Base-by-base conservation (phyloP, 2,329 filamentous ascomycete species). In the Penicillium digitatum region DNA sequence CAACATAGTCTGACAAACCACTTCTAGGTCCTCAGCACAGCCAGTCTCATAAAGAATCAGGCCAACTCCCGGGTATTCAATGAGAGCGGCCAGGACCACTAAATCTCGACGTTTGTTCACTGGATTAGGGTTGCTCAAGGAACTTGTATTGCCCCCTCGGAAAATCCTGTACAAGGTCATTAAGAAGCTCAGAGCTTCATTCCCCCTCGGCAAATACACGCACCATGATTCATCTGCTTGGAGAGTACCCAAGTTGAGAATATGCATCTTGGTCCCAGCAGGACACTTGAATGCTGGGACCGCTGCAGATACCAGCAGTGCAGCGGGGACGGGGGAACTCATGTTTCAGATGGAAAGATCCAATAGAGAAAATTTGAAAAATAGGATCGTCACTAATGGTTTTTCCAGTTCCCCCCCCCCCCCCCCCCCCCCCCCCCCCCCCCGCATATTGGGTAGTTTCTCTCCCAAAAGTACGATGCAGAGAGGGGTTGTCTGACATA, bases 1-100 rank as follows among this genome's bases (percentile, higher is more conserved):
- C 4, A 5, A 27, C 27, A 5, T 3, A 20, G 9, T 42, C 16
- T 22, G n/a, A 59, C 71, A 62, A 40, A 75, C 69, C 32, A 66
- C 62, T 5, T 72, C 64, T 37, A 75, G 64, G 54, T 79, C 72
- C 55, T 79, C 75, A 1, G 74, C 75, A 49, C 73, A 73, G 5
- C 77, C 78, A 0, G 75, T 78, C 49, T 79, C 77, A 61, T 71
- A 79, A 9, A 79, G 66, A 55, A 79, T 78, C 5, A 76, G 62
- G 1, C 76, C 78, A 48, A 74, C 66, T 38, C 71, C 68, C 0
- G 77, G 77, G 58, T 78, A 73, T 32, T 78, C 71, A 54, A 80
- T 78, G 38, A 79, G 65, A 8, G 72, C 70, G 52, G 73, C 73
- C 52, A 78, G 68, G 47, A 78, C 63, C 24, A 75, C 69, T 52